phyloP scores from a whole-genome alignment of 1,284 basidiomycete genomes.

The Ceratobasidium papillatum region DNA sequence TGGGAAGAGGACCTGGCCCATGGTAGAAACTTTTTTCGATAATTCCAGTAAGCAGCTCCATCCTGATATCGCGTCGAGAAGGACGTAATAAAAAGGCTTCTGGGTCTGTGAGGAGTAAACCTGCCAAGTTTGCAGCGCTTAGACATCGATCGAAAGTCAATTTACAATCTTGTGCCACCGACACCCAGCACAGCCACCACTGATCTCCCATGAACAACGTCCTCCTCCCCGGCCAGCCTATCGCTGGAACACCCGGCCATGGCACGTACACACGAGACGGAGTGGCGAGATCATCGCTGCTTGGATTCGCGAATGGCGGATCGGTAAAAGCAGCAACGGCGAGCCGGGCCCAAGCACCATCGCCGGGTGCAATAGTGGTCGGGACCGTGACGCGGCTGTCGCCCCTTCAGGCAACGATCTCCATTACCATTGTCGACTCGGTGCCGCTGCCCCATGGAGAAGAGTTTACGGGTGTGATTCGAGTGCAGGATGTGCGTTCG shows the following conservation, averaged over 20 bases:
- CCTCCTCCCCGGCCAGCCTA: constrained; percentile 84
- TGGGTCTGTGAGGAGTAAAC: too few relatives aligned
- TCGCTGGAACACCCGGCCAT: constrained; percentile 68
- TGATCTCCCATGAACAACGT: constrained; percentile 57
- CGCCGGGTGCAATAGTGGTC: constrained; percentile 75
- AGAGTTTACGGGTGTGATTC: constrained; percentile 93
- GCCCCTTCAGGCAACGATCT: constrained; percentile 85
- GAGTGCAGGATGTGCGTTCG: constrained; percentile 89
- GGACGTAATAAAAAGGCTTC: too few relatives aligned
- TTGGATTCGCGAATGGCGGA: constrained; percentile 59
- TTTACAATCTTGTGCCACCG: background rate
- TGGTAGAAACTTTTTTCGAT: too few relatives aligned
- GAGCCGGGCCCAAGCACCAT: constrained; percentile 68
- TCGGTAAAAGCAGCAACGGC: background rate
- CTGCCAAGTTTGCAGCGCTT: too few relatives aligned
- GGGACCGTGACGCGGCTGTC: constrained; percentile 87
- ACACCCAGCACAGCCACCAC: constrained; percentile 13
- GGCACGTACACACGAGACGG: constrained; percentile 77
- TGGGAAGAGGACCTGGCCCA: too few relatives aligned
- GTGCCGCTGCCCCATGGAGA: constrained; percentile 88
- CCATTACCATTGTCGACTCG: constrained; percentile 90
- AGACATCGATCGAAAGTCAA: too few relatives aligned
- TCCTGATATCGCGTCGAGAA: too few relatives aligned
- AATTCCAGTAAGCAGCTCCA: too few relatives aligned
- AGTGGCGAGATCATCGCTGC: constrained; percentile 73